phyloP scores from a whole-genome alignment of 2,329 filamentous ascomycete species.

The Nemania sp. region DNA sequence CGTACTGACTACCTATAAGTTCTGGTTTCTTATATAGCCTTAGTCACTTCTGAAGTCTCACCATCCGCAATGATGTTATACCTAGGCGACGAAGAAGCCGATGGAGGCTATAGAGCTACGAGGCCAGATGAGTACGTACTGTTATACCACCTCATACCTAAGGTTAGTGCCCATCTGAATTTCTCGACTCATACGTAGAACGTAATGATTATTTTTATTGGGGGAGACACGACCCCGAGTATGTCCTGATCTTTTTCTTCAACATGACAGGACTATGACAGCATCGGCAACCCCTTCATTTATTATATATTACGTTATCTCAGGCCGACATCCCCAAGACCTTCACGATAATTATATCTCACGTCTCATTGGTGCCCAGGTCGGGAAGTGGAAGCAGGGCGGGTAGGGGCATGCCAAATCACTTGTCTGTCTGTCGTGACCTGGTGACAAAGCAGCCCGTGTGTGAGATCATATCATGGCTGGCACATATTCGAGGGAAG shows the following conservation, averaged over 20 bases:
- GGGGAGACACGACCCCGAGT: background rate
- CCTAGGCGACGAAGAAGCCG: background rate
- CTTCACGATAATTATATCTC: conserved; percentile 1
- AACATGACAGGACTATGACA: conserved; percentile 50
- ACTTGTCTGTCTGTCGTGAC: conserved; percentile 8
- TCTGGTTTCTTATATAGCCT: background rate
- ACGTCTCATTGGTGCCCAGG: background rate
- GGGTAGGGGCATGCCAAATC: conserved; percentile 1
- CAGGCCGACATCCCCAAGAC: background rate
- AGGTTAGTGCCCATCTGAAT: background rate
- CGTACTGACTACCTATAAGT: no score
- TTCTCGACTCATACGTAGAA: background rate
- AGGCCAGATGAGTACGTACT: background rate
- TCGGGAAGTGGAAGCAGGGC: background rate
- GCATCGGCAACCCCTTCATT: background rate
- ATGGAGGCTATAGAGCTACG: background rate
- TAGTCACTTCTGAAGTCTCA: background rate
- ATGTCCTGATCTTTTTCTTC: conserved; percentile 45
- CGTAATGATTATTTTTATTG: background rate
- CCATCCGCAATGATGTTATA: background rate
- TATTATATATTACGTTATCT: conserved; percentile 2
- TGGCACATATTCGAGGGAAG: conserved; percentile 6
- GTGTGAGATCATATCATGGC: conserved; percentile 14
- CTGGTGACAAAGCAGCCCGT: conserved; percentile 6
- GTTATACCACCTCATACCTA: background rate